Evolutionary conservation across 805 yeast species (phyloP).

Genomic region (Kodamaea laetipori): DNA sequence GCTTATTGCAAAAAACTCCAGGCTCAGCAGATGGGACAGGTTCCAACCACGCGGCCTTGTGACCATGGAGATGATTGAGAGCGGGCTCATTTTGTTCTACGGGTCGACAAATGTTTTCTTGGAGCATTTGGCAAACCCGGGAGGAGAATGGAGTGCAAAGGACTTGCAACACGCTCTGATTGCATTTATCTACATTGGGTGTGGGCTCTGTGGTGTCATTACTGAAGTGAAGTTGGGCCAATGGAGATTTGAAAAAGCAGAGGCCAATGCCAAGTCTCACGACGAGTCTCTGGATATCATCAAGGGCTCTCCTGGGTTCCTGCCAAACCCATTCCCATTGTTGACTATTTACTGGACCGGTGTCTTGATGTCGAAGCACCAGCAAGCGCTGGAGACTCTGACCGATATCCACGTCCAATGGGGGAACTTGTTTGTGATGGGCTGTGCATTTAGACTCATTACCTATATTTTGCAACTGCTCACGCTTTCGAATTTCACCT

Average conservation of each 20-base stretch:
- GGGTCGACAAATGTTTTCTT: conserved; percentile 88
- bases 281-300: conserved; percentile 1
- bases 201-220: conserved; percentile 88
- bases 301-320: conserved; percentile 66
- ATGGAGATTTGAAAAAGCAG: conserved; percentile 57
- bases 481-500: conserved; percentile 20
- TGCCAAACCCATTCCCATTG: conserved; percentile 94
- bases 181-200: conserved; percentile 89
- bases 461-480: conserved; percentile 62
- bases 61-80: conserved; percentile 86
- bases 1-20: conserved; percentile 17
- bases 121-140: conserved; percentile 72
- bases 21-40: conserved; percentile 33
- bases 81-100: conserved; percentile 77
- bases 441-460: conserved; percentile 71
- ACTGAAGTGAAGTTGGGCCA: conserved; percentile 65
- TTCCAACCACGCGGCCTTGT: conserved; percentile 50
- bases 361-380: conserved; percentile 89
- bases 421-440: conserved; percentile 85
- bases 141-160: conserved; percentile 85
- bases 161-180: conserved; percentile 89
- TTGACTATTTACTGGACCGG: conserved; percentile 97
- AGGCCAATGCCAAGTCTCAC: conserved; percentile 16
- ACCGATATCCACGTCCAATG: conserved; percentile 87
- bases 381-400: conserved; percentile 76